Percentiles rank a stretch among this genome's conserved stretches.
phyloP scores from a whole-genome alignment of 1,284 basidiomycete genomes.

The Phaffia rhodozyma region DNA sequence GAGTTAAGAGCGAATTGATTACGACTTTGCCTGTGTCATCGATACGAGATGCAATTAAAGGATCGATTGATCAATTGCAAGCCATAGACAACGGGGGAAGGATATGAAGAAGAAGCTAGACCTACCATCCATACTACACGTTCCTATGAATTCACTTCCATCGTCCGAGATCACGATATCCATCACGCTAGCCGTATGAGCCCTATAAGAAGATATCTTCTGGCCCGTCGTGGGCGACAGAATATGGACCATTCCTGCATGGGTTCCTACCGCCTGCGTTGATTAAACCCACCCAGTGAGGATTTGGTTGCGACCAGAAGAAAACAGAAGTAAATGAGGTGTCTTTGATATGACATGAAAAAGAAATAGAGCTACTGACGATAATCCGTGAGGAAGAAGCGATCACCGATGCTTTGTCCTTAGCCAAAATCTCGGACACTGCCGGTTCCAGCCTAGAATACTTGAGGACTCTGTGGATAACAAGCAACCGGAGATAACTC shows the following conservation, averaged over 20 bases:
- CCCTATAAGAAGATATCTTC: conserved; percentile 79
- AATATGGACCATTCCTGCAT: conserved; percentile 80
- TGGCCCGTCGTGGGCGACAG: conserved; percentile 60
- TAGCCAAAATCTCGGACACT: conserved; percentile 66
- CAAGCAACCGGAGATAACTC: conserved; percentile 10
- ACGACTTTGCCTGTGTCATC: conserved; percentile 60
- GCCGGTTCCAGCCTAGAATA: conserved; percentile 70
- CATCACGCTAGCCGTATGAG: conserved; percentile 79
- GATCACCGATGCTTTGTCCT: conserved; percentile 74
- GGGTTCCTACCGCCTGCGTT: conserved; percentile 69
- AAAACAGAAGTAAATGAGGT: conserved; percentile 1
- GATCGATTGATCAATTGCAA: conserved; percentile 23
- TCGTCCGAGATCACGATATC: conserved; percentile 68
- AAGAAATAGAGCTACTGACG: conserved; percentile 39
- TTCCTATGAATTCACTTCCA: conserved; percentile 79
- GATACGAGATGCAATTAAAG: conserved; percentile 24
- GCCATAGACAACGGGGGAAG: background rate
- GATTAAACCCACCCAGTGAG: conserved; percentile 2
- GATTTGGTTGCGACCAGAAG: background rate
- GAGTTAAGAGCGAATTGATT: conserved; percentile 67
- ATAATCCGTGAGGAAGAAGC: conserved; percentile 62
- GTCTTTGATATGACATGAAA: background rate
- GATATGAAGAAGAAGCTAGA: conserved; percentile 8
- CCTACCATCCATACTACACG: conserved; percentile 87
- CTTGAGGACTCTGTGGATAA: conserved; percentile 52